Evolutionary conservation across 805 yeast genomes (phyloP).

Genomic region (Wickerhamomyces subpelliculosus): DNA sequence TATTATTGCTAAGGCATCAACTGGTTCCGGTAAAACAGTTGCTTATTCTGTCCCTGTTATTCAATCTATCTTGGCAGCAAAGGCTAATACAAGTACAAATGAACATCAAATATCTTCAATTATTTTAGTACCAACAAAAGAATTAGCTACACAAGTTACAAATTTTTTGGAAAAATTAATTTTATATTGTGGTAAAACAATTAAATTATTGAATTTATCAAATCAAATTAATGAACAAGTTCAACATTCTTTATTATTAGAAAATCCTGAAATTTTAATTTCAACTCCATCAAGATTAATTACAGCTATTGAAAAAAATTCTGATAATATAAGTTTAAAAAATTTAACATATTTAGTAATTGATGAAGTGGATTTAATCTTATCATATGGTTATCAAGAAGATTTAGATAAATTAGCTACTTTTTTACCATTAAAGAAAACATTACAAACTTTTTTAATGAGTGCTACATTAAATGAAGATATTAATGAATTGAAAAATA

Average conservation of each 20-base stretch:
- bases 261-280: constrained; percentile 73
- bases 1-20: constrained; percentile 86
- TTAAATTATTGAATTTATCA: constrained; percentile 58
- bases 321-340: constrained; percentile 42
- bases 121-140: constrained; percentile 88
- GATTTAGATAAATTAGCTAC: constrained; percentile 65
- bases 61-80: constrained; percentile 57
- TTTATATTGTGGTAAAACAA: constrained; percentile 59
- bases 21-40: constrained; percentile 95
- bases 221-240: constrained; percentile 64
- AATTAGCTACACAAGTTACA: constrained; percentile 79
- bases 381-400: constrained; percentile 86
- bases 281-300: constrained; percentile 83
- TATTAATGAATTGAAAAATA: constrained; percentile 63
- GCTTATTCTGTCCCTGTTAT: constrained; percentile 86
- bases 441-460: constrained; percentile 87
- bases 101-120: constrained; percentile 31
- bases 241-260: constrained; percentile 58
- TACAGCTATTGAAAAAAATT: constrained; percentile 41
- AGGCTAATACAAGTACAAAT: constrained; percentile 20
- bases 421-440: constrained; percentile 63
- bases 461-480: constrained; percentile 93
- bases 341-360: constrained; percentile 67
- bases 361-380: constrained; percentile 90
- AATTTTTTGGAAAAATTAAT: constrained; percentile 63